phyloP scores from a whole-genome alignment of 2,329 filamentous ascomycete genomes.

The Botrytis tulipae region DNA sequence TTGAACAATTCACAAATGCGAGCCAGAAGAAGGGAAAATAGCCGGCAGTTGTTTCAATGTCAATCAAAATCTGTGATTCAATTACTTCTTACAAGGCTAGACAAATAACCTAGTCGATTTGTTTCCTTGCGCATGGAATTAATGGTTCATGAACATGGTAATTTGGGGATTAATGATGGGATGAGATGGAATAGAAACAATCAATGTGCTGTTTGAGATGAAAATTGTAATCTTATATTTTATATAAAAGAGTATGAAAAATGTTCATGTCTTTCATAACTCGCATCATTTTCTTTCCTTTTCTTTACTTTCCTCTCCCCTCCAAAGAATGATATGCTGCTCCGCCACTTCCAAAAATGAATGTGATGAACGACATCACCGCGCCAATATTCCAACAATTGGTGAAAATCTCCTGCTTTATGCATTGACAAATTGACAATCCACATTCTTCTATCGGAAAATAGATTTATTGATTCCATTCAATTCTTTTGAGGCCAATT shows the following conservation, averaged over 20 bases:
- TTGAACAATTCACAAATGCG: background rate
- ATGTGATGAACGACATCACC: background rate
- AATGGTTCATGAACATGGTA: background rate
- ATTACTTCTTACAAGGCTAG: background rate
- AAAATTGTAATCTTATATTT: background rate
- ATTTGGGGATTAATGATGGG: background rate
- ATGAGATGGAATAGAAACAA: background rate
- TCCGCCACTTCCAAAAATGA: conserved; percentile 1
- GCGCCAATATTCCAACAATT: background rate
- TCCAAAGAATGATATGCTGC: background rate
- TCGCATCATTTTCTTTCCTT: background rate
- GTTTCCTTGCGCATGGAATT: background rate
- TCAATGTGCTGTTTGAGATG: background rate
- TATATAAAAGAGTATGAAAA: background rate
- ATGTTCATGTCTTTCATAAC: background rate
- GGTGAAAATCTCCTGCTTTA: conserved; percentile 1
- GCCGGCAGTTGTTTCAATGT: background rate
- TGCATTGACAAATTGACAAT: background rate
- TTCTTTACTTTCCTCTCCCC: background rate
- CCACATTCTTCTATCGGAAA: background rate
- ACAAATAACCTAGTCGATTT: background rate
- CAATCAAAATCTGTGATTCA: background rate
- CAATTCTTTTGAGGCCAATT: background rate
- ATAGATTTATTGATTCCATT: background rate
- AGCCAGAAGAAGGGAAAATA: background rate